A percentile compares a stretch with the other conserved stretches of the same genome.
Evolutionary conservation across 1,284 basidiomycete genomes (phyloP).

Genomic region (Fereydounia khargensis): DNA sequence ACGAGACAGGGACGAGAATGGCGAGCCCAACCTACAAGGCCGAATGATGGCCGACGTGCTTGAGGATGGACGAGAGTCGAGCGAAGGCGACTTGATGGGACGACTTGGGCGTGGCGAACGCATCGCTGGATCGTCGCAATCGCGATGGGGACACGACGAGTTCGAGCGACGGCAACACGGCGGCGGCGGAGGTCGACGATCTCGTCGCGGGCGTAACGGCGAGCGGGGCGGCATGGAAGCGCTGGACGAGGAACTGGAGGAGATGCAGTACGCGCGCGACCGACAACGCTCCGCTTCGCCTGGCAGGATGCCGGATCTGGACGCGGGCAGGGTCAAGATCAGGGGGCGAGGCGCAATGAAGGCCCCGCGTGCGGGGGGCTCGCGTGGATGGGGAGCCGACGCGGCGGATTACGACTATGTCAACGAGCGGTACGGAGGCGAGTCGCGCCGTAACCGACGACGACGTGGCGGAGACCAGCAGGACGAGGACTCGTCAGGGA

Average conservation of each 20-base stretch:
- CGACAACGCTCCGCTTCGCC: slow-evolving; percentile 32
- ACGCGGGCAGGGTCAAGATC: slow-evolving; percentile 9
- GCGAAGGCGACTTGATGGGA: too few species aligned
- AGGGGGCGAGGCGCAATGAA: slow-evolving; percentile 33
- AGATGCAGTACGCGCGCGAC: slow-evolving; percentile 1
- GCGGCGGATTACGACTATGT: neutral
- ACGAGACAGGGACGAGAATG: slow-evolving; percentile 6
- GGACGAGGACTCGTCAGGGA: neutral
- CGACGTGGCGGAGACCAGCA: neutral
- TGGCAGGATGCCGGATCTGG: neutral
- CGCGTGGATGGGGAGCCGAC: neutral
- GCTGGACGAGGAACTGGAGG: slow-evolving; percentile 31
- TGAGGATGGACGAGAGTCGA: slow-evolving; percentile 2
- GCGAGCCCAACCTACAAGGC: slow-evolving; percentile 3
- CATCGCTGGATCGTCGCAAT: neutral
- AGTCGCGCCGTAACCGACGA: neutral
- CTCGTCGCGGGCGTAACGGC: slow-evolving; percentile 1
- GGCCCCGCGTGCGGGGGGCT: slow-evolving; percentile 10
- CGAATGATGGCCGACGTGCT: slow-evolving; percentile 29
- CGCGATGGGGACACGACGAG: slow-evolving; percentile 19
- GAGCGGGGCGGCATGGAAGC: slow-evolving; percentile 7
- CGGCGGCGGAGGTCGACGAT: neutral
- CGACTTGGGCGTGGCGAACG: slow-evolving; percentile 1
- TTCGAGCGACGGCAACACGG: slow-evolving; percentile 4
- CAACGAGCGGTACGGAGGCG: neutral